Evolutionary conservation across 768 basidiomycete genomes (phyloP), one percentile per base, ranked within the genome.

Genomic region (Rhizopogon rudus): DNA sequence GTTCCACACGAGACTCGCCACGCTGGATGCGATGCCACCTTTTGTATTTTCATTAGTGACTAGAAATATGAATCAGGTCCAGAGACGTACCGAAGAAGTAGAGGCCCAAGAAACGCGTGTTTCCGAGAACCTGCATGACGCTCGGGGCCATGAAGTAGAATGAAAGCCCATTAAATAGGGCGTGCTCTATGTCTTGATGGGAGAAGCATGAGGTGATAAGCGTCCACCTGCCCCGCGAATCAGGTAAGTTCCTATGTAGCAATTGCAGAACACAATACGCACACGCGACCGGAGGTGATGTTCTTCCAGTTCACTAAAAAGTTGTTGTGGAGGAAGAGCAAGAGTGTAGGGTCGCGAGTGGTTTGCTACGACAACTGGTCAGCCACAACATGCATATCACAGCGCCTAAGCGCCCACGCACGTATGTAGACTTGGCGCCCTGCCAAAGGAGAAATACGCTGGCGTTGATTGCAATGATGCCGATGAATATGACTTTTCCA

Each of bases 161-260:
- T 0, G 86, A 83, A 63, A 90, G 78, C n/a, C 81, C 82, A 63
- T 92, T 92, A 67, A 90, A 76, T n/a, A 89, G 59, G 3, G 88
- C 78, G 63, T 92, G 90, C 0, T 65, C 58, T n/a, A 76, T 40
- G 29, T 78, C 75, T 60, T 76, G 67, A 62, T 92, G 89, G 4
- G 88, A 89, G 73, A 93, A 93, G 56, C 75, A 77, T 16, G 81
- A 73, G 0, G 90, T 88, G 9, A 91, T 59, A 25, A 84, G 72
- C 0, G 88, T 90, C 88, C 88, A 92, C 65, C 91, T 93, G 52
- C 13, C 45, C 3, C 20, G 46, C 22, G 28, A 43, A 46, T 39
- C 53, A 56, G 63, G 57, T 53, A 43, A 25, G 31, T 17, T 43
- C 22, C 42, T 40, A 5, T 4, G 4, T 25, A 17, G 51, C 31